Conservation (phyloP, 192 early-diverging fungal species). For the Backusella parvicylindrica region DNA sequence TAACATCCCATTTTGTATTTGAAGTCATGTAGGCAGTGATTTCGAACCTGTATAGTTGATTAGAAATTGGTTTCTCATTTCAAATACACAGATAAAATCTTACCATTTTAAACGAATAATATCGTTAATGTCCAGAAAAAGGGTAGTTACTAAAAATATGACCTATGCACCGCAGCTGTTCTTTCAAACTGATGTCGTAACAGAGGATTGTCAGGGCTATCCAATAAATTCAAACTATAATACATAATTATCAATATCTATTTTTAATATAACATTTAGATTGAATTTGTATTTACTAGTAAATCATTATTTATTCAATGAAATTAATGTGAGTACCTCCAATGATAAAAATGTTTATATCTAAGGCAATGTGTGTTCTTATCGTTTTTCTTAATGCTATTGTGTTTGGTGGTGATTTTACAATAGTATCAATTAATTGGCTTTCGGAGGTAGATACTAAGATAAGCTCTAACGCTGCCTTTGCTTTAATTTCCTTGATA, state of each 20-base stretch:
- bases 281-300: slow-evolving; percentile 4
- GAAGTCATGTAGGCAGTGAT: neutral
- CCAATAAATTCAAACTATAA: slow-evolving; percentile 2
- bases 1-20: slow-evolving; percentile 3
- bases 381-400: neutral
- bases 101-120: slow-evolving; percentile 4
- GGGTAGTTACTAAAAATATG: neutral
- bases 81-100: neutral
- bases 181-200: neutral
- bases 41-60: neutral
- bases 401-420: neutral
- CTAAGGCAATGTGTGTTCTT: neutral
- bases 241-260: neutral
- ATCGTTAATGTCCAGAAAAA: slow-evolving; percentile 1
- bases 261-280: neutral
- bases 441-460: neutral
- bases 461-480: too few species aligned
- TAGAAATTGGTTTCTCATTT: neutral
- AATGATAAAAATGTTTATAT: neutral
- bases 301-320: neutral
- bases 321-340: neutral
- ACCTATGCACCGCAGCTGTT: neutral
- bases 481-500: too few species aligned
- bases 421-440: neutral
- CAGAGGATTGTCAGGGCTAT: neutral